phyloP scores from a whole-genome alignment of 2,329 filamentous ascomycete genomes.

The Calonectria honghensis region DNA sequence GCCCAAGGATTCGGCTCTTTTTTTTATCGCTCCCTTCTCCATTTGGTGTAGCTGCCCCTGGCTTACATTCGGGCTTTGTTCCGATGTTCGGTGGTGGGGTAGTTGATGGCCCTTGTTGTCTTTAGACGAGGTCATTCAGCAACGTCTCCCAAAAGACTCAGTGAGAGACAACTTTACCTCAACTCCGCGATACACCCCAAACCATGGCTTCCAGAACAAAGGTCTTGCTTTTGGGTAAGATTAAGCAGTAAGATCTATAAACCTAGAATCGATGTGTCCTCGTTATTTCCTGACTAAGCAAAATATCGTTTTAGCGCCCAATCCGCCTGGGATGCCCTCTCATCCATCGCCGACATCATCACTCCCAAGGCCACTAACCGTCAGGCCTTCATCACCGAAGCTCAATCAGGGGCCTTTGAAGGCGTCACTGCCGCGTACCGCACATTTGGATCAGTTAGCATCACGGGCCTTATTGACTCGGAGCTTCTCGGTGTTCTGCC shows the following conservation, averaged over 20 bases:
- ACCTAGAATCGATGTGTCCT: not conserved
- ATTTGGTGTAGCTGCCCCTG: not conserved
- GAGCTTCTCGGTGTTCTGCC: constrained; percentile 79
- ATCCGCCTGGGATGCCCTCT: constrained; percentile 77
- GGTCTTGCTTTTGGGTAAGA: constrained; percentile 63
- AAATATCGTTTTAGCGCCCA: constrained; percentile 71
- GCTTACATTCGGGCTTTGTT: constrained; percentile 1
- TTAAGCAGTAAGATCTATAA: constrained; percentile 60
- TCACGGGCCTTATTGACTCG: constrained; percentile 82
- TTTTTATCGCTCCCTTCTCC: constrained; percentile 10
- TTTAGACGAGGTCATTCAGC: not conserved
- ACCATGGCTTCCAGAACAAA: constrained; percentile 58
- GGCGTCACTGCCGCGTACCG: constrained; percentile 80
- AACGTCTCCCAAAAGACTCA: not conserved
- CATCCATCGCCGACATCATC: constrained; percentile 78
- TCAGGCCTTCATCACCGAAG: constrained; percentile 81
- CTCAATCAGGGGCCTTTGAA: constrained; percentile 78
- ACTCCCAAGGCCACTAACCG: constrained; percentile 77
- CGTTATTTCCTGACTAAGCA: not conserved
- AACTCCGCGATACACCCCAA: constrained; percentile 29
- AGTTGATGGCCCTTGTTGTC: constrained; percentile 19
- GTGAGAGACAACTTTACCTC: not conserved
- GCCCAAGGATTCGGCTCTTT: not conserved
- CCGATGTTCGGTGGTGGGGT: constrained; percentile 25
- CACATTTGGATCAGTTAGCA: constrained; percentile 78